Base-by-base conservation (phyloP, 2,329 filamentous ascomycete species). In the Monilinia fructicola region DNA sequence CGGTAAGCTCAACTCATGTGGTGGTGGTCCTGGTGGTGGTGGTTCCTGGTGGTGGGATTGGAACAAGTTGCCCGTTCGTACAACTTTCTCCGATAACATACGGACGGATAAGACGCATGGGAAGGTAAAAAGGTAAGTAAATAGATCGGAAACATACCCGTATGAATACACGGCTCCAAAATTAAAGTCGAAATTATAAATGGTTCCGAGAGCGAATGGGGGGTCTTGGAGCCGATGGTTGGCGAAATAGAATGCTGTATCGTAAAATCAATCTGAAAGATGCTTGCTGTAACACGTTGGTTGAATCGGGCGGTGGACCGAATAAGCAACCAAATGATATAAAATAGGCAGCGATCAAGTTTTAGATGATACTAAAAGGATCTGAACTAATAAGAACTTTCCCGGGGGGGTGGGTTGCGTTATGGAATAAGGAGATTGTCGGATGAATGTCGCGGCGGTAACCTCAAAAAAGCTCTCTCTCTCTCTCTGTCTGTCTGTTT, bases 211-310 rank as follows among this genome's bases (percentile, higher is more conserved):
- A 42, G 62, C 35, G 40, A 54, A 65, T 56, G 62, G 40, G 52
- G 40, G 53, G 40, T 40, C 1, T 54, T 46, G 14, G 52, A 42
- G 42, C 28, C 53, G 52, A 44, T 40, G 62, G 54, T 21, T 50
- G 58, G 58, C 31, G 31, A 60, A 60, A 60, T 60, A 60, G 50
- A 60, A 60, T 35, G 42, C 44, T 50, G 44, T 60, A 50, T 60
- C 28, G 56, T 60, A 48, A 60, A 59, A 48, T 60, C 44, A 60
- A 60, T 23, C 12, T 48, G 42, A 18, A 11, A 21, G 48, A 60
- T 60, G 58, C 56, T 60, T 60, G 56, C 28, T 50, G 58, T 60
- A 60, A 50, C 58, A 60, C 58, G 58, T 60, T 60, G 44, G 28
- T 50, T 60, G 58, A 60, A 38, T 60, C 26, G 46, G n/a, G 28